Conservation (phyloP, 2,329 filamentous ascomycete genomes). For the Epichloe aotearoae region DNA sequence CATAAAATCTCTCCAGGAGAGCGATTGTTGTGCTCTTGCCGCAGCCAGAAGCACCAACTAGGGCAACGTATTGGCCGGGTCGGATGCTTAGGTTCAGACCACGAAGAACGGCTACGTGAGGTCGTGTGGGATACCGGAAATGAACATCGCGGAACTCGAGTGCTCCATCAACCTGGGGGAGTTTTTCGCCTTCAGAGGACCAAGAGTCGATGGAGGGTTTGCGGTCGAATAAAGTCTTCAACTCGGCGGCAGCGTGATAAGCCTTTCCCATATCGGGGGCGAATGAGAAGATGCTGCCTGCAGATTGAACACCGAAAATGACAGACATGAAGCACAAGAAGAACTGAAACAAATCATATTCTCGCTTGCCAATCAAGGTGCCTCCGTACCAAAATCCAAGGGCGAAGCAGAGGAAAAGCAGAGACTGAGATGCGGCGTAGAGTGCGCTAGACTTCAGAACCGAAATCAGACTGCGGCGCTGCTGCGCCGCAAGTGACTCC, state of each 20-base stretch:
- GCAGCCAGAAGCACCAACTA: constrained; percentile 89
- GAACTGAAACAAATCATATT: constrained; percentile 76
- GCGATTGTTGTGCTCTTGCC: constrained; percentile 92
- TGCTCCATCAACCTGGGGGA: constrained; percentile 55
- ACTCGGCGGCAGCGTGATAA: constrained; percentile 64
- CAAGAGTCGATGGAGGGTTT: constrained; percentile 72
- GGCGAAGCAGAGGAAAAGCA: constrained; percentile 72
- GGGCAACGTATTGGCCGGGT: constrained; percentile 71
- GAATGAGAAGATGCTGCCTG: constrained; percentile 79
- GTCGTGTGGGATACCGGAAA: constrained; percentile 85
- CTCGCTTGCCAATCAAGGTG: constrained; percentile 52
- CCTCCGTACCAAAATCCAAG: constrained; percentile 92
- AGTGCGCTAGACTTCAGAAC: constrained; percentile 64
- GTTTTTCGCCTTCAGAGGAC: constrained; percentile 51
- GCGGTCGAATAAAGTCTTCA: constrained; percentile 75
- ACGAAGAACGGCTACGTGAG: constrained; percentile 81
- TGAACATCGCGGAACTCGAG: constrained; percentile 89
- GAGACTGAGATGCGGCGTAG: constrained; percentile 73
- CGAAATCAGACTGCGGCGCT: constrained; percentile 54
- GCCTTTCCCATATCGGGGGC: constrained; percentile 91
- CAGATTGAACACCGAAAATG: constrained; percentile 85
- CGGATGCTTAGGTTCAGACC: constrained; percentile 64
- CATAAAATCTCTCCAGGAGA: constrained; percentile 87
- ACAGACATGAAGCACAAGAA: constrained; percentile 82
- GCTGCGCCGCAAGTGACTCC: constrained; percentile 50